Base-by-base conservation (phyloP, 2,329 filamentous ascomycete species). In the Ophiocordyceps polyrhachis-furcata region DNA sequence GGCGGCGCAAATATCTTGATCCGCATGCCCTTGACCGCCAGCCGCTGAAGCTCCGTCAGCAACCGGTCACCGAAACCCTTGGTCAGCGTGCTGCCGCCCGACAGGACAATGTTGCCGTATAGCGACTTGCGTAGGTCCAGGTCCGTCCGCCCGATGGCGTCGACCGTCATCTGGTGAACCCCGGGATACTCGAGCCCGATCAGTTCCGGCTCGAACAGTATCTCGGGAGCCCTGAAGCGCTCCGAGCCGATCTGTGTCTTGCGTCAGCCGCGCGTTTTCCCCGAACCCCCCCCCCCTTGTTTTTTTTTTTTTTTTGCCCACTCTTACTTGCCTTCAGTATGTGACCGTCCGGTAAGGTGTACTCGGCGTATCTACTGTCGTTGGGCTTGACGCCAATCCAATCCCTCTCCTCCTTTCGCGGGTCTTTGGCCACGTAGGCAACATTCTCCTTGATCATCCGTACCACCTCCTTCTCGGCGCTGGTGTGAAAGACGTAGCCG, bases 1-100 rank as follows among this genome's bases (percentile, higher is more conserved):
- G 91, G 89, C 45, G 91, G 91, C 45, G 91, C 91, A 67, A 93
- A 94, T 59, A 98, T 98, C 72, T 95, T 94, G 69, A 98, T 96
- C 57, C 88, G 79, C 89, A 95, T 98, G 62, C 98, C 91, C 71
- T 95, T 95, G 54, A 96, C 87, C 12, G 91, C 91, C 55, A 96
- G 69, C 60, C 81, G 74, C 66, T 95, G 91, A 52, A 96, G 82
- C 66, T 98, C 91, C 53, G 84, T 79, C 58, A 98, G 70, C 54
- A 98, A 68, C 44, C 91, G 76, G 64, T 96, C 91, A 46, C 89
- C 89, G 59, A 98, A 98, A 41, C 91, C 91, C 67, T 91, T 95
- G 54, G 88, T 96, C 58, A 98, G 70, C 23, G 91, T 98, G 57
- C 87, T 93, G 45, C 91, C 91, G 49, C 91, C 91, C 1, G 89